These are phyloP conservation scores for Gnaphalium uliginosum DNA, from an alignment of 129 eudicot species.

Conservation along the genomic window DNA sequence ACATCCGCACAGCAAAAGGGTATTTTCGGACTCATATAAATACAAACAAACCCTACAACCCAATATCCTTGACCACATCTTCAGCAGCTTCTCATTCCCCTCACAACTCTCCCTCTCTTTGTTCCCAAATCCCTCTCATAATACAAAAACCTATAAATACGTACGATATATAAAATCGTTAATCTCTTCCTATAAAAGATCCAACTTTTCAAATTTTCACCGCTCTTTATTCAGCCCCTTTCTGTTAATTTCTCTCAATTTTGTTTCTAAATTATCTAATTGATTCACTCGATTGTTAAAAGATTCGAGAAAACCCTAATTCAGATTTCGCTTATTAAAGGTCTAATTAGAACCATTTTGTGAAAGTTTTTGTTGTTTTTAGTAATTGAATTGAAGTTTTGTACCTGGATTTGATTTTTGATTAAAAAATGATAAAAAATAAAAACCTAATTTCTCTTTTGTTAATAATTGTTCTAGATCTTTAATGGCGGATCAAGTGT, in stretches of 20 bases:
- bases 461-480: not conserved
- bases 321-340: conserved; percentile 11
- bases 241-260: conserved; percentile 1
- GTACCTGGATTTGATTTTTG: not conserved
- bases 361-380: not conserved
- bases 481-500: conserved; percentile 74
- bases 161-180: too few relatives aligned
- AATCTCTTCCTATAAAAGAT: conserved; percentile 31
- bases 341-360: not conserved
- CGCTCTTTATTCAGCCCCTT: conserved; percentile 23
- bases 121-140: conserved; percentile 25
- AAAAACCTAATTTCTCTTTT: not conserved
- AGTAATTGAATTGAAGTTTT: not conserved
- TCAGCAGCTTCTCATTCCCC: conserved; percentile 33
- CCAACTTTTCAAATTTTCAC: conserved; percentile 24
- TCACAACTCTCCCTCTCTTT: conserved; percentile 18
- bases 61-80: conserved; percentile 33
- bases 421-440: not conserved
- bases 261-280: not conserved
- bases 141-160: conserved; percentile 23
- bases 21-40: conserved; percentile 21
- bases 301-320: conserved; percentile 24
- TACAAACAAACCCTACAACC: not conserved
- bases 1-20: conserved; percentile 6
- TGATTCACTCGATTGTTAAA: not conserved